phyloP scores from a whole-genome alignment of 2,329 filamentous ascomycete genomes.

The Penicillium corylophilum region DNA sequence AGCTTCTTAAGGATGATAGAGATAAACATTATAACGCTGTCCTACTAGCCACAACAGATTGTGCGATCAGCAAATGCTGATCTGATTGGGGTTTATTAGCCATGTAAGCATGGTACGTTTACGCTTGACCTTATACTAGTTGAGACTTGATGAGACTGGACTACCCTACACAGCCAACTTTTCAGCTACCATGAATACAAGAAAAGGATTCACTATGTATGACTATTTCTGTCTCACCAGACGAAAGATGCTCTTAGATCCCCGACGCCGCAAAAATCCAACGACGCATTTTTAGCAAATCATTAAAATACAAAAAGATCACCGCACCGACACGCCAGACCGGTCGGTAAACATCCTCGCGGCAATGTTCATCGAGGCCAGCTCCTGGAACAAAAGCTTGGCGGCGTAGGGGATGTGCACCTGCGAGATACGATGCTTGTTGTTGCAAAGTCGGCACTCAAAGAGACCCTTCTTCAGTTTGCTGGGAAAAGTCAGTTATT shows the following conservation, averaged over 20 bases:
- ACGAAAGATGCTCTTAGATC: conserved; percentile 19
- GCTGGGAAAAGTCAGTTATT: conserved; percentile 46
- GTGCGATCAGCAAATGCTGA: too few species aligned
- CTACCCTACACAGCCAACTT: too few species aligned
- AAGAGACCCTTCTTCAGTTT: conserved; percentile 95
- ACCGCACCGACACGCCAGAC: conserved; percentile 45
- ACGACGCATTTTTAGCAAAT: conserved; percentile 26
- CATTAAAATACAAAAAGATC: conserved; percentile 30
- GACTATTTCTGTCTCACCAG: conserved; percentile 7
- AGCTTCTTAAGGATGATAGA: too few species aligned
- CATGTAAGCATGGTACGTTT: too few species aligned
- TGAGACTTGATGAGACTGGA: too few species aligned
- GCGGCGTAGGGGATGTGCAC: conserved; percentile 97
- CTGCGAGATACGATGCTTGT: conserved; percentile 98
- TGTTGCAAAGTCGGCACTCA: conserved; percentile 96
- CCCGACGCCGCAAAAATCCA: conserved; percentile 25
- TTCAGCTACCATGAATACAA: neutral
- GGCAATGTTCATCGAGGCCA: conserved; percentile 98
- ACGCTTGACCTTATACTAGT: too few species aligned
- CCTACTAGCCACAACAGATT: too few species aligned
- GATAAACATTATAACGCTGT: too few species aligned
- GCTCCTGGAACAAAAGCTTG: conserved; percentile 96
- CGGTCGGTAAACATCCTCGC: conserved; percentile 90
- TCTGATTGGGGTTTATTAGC: too few species aligned
- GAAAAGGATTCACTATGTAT: conserved; percentile 21